phyloP scores from a whole-genome alignment of 257 asterid genomes.

The Asclepias syriaca region DNA sequence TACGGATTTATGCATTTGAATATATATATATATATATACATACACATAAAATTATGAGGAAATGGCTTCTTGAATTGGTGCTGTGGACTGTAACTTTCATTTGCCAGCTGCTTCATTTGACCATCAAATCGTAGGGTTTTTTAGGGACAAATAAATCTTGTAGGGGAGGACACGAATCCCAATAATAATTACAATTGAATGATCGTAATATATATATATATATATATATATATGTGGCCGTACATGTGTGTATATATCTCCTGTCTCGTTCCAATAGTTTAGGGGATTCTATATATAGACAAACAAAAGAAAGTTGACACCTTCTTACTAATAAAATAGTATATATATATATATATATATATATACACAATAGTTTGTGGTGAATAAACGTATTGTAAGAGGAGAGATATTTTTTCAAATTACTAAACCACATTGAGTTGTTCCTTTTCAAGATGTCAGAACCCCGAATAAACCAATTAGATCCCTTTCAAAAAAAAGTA shows the following conservation, averaged over 20 bases:
- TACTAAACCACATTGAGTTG: slow-evolving; percentile 3
- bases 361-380: neutral
- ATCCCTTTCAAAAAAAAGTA: too few relatives aligned
- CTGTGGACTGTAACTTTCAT: neutral
- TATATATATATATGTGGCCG: too few relatives aligned
- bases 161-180: neutral
- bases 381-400: neutral
- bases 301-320: neutral
- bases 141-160: neutral
- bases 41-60: too few relatives aligned
- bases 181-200: too few relatives aligned
- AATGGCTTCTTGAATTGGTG: too few relatives aligned
- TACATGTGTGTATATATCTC: neutral
- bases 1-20: too few relatives aligned
- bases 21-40: too few relatives aligned
- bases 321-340: neutral
- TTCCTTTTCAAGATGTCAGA: neutral
- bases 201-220: too few relatives aligned
- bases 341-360: too few relatives aligned
- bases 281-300: neutral
- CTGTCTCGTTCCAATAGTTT: neutral
- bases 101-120: too few relatives aligned
- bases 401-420: too few relatives aligned
- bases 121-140: neutral
- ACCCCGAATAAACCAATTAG: neutral